Percentiles rank a stretch among this genome's conserved stretches.
Evolutionary conservation across 2,329 filamentous ascomycete species (phyloP).

Genomic region (Colletotrichum sp.): DNA sequence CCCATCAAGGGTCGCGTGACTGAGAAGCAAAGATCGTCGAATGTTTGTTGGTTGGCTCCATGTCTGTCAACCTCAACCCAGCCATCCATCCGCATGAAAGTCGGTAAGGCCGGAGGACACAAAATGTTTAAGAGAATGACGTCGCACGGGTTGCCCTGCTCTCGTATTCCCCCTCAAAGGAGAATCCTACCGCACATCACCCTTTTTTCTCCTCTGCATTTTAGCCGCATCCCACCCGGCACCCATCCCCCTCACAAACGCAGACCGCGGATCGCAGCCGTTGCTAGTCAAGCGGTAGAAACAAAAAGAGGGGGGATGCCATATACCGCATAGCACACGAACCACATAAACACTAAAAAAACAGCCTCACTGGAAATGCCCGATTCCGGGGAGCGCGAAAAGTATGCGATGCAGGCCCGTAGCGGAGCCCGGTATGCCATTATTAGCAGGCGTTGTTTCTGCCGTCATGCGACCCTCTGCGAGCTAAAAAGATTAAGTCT

Average conservation of each 20-base stretch:
- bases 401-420: not conserved
- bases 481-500: not conserved
- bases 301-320: conserved; percentile 1
- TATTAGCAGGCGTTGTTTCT: conserved; percentile 13
- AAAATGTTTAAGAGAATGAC: not conserved
- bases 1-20: not conserved
- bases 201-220: not conserved
- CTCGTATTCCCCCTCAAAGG: conserved; percentile 9
- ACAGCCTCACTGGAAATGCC: not conserved
- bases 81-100: conserved; percentile 1
- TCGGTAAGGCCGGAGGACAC: conserved; percentile 6
- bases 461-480: not conserved
- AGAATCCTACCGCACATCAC: not conserved
- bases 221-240: not conserved
- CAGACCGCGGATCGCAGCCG: not conserved
- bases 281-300: conserved; percentile 5
- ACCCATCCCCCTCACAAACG: not conserved
- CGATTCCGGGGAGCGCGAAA: not conserved
- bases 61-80: not conserved
- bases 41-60: not conserved
- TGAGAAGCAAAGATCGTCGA: not conserved
- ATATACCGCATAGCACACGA: not conserved
- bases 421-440: not conserved
- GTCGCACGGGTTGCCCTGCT: conserved; percentile 9
- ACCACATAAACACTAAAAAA: not conserved